Base-by-base conservation (phyloP, 2,329 filamentous ascomycete species). In the Hypomyces rosellus region DNA sequence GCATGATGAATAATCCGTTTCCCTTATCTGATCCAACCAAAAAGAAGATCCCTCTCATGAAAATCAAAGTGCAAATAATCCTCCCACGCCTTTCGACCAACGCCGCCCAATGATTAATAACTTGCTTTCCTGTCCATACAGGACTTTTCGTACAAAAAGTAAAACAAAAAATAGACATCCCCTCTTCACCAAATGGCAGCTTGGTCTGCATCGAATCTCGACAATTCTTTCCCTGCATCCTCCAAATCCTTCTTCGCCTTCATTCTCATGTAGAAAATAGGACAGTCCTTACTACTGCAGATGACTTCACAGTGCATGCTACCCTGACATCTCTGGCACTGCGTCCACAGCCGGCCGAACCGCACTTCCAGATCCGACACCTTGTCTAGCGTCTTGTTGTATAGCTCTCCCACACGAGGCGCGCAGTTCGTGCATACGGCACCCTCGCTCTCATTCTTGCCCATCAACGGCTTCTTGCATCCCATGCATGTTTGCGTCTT, bases 231-330 rank as follows among this genome's bases (percentile, higher is more conserved):
- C 51, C 91, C 89, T 2, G 85, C 86, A 72, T 99, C 93, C 69
- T 97, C 92, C 37, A 97, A 84, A 67, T 99, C 93, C 76, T 99
- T 99, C 80, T 96, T 95, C 33, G 92, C 92, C 78, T 99, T 99
- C 93, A 99, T 99, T 4, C 93, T 84, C 93, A 99, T 99, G 69
- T 99, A 99, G 70, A 99, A 99, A 63, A 99, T 99, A 1, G 93
- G 93, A 65, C 93, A 99, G 74, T 99, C 93, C 67, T 90, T 88
- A 66, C 86, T 92, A 55, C 86, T 91, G 74, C 93, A 99, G 60
- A 99, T 97, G 49, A 99, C 95, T 69, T 99, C 93, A 67, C 89
- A 93, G 72, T 99, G 93, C 80, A 99, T 87, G 73, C 90, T 96
- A 49, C 91, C 93, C 73, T 99, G 93, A 68, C 93, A 99, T 39